A percentile compares a stretch with the other conserved stretches of the same genome.
phyloP scores from a whole-genome alignment of 2,329 filamentous ascomycete genomes.

The Monilinia fructicola region DNA sequence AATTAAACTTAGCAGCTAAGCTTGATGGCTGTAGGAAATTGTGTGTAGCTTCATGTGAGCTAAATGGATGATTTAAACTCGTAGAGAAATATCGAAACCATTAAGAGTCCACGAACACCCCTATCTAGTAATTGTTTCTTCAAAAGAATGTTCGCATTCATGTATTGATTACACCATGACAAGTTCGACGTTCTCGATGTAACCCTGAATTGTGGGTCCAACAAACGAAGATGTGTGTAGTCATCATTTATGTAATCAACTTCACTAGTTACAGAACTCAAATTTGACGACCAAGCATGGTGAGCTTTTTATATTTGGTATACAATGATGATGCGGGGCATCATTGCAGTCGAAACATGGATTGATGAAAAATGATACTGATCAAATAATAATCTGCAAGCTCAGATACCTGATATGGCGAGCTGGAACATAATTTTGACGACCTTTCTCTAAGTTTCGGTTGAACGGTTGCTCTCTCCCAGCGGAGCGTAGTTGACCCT shows the following conservation, averaged over 20 bases:
- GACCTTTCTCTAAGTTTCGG: background rate
- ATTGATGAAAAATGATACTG: background rate
- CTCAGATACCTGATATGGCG: background rate
- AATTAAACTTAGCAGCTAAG: too few species aligned
- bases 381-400: background rate
- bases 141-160: background rate
- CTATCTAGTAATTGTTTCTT: background rate
- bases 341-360: background rate
- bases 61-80: background rate
- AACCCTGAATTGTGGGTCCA: background rate
- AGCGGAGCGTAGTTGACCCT: background rate
- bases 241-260: constrained; percentile 15
- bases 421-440: background rate
- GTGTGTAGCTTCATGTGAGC: background rate
- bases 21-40: background rate
- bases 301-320: background rate
- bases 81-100: too few species aligned
- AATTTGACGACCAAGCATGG: constrained; percentile 4
- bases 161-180: background rate
- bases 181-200: background rate
- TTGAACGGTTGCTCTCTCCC: background rate
- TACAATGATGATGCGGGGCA: background rate
- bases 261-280: background rate
- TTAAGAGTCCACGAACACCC: too few species aligned
- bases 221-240: background rate